Evolutionary conservation across 192 early-diverging fungal genomes (phyloP).

Genomic region (Pilobolus umbonatus): DNA sequence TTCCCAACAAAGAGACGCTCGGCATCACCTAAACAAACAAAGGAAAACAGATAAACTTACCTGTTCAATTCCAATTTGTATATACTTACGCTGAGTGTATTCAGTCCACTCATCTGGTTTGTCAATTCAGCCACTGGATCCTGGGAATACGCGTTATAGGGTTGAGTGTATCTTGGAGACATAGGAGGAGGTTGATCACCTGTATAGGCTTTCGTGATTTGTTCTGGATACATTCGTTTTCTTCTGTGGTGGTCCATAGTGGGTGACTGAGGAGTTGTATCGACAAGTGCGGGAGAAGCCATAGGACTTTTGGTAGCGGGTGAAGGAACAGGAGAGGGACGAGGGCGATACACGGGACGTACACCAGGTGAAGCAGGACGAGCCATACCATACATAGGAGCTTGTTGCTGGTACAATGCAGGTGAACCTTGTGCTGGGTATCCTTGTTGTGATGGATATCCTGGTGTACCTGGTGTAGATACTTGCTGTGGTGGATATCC

Average conservation of each 20-base stretch:
- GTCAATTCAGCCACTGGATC: no score
- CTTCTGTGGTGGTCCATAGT: slow-evolving; percentile 30
- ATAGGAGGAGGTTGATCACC: slow-evolving; percentile 15
- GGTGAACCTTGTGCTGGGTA: neutral
- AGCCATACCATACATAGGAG: no score
- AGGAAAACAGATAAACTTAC: slow-evolving; percentile 17
- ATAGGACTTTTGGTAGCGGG: neutral
- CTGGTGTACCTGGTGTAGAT: no score
- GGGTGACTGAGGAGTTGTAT: slow-evolving; percentile 6
- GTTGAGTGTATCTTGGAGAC: slow-evolving; percentile 1
- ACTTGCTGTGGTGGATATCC: neutral
- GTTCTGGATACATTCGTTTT: slow-evolving; percentile 51
- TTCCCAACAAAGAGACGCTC: slow-evolving; percentile 49
- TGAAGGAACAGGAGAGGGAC: slow-evolving; percentile 7
- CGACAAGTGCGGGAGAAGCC: slow-evolving; percentile 18
- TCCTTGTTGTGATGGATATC: no score
- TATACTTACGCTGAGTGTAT: slow-evolving; percentile 7
- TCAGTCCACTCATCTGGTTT: slow-evolving; percentile 33
- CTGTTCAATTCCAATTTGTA: neutral
- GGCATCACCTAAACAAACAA: slow-evolving; percentile 14
- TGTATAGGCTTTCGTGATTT: slow-evolving; percentile 38
- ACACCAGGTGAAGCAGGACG: slow-evolving; percentile 13
- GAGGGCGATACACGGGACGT: slow-evolving; percentile 19
- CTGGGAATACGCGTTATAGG: slow-evolving; percentile 17
- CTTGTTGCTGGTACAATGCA: no score